Conservation (phyloP, 805 yeast genomes). For the Grigorovia transvaalensis region DNA sequence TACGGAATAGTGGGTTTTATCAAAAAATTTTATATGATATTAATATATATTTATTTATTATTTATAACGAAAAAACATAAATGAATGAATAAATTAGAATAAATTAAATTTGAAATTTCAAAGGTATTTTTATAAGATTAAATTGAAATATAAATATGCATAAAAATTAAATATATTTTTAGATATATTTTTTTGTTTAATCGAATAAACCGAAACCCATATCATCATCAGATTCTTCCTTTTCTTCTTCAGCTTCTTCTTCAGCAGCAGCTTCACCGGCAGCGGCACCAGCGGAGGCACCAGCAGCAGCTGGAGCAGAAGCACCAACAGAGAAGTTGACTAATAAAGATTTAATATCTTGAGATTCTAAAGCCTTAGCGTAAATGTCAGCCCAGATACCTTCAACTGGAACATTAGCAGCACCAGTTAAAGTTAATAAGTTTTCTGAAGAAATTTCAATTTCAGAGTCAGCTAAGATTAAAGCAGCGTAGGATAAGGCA, state of each 20-base stretch:
- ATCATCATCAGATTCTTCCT: conserved; percentile 69
- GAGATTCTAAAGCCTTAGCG: conserved; percentile 72
- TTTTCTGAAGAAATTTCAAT: conserved; percentile 82
- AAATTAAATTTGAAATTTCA: too few relatives aligned
- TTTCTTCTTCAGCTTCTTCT: conserved; percentile 44
- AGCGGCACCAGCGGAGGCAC: conserved; percentile 36
- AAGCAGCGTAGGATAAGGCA: conserved; percentile 95
- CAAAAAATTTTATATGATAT: too few relatives aligned
- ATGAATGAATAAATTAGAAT: too few relatives aligned
- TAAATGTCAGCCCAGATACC: conserved; percentile 72
- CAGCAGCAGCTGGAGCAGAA: conserved; percentile 34
- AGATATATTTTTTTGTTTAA: conserved; percentile 30
- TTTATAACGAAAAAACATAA: too few relatives aligned
- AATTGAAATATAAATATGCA: neutral
- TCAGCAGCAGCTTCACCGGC: conserved; percentile 50
- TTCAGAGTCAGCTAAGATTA: conserved; percentile 95
- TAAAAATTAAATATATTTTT: neutral
- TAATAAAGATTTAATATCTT: conserved; percentile 60
- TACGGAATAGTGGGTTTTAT: too few relatives aligned
- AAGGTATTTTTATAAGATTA: neutral
- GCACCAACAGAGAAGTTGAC: conserved; percentile 32
- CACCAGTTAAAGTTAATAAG: conserved; percentile 58
- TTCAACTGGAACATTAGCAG: conserved; percentile 60
- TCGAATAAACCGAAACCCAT: conserved; percentile 91
- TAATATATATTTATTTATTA: too few relatives aligned